Evolutionary conservation across 306 rosid species (phyloP).

Genomic region (Medicago ruthenica): DNA sequence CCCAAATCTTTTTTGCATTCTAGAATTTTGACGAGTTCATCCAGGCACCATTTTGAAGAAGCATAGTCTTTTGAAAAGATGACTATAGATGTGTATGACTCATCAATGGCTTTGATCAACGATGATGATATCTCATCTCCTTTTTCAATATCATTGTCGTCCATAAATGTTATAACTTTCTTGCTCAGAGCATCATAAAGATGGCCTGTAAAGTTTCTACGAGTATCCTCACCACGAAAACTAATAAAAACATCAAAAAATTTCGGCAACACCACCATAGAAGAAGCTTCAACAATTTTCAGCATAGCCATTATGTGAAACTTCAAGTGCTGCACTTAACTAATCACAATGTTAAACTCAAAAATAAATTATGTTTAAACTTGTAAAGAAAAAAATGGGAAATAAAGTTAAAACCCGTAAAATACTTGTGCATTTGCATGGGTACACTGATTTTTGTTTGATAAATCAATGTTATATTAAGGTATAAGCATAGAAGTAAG

Average conservation of each 20-base stretch:
- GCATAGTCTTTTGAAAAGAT: slow-evolving; percentile 23
- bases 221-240: slow-evolving; percentile 18
- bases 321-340: too few relatives aligned
- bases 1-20: not conserved
- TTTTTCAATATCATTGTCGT: not conserved
- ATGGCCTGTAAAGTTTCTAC: slow-evolving; percentile 9
- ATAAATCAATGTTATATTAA: too few relatives aligned
- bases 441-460: too few relatives aligned
- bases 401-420: too few relatives aligned
- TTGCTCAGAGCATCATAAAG: slow-evolving; percentile 19
- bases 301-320: not conserved
- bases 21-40: slow-evolving; percentile 16
- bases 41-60: slow-evolving; percentile 32
- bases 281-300: not conserved
- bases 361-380: too few relatives aligned
- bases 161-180: not conserved
- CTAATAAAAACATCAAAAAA: slow-evolving; percentile 26
- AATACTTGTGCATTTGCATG: too few relatives aligned
- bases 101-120: slow-evolving; percentile 18
- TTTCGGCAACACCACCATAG: not conserved
- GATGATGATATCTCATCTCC: slow-evolving; percentile 19
- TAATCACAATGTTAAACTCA: too few relatives aligned
- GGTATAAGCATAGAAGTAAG: too few relatives aligned
- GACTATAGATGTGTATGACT: slow-evolving; percentile 1
- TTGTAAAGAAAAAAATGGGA: too few relatives aligned